Evolutionary conservation across 306 rosid genomes (phyloP).

Genomic region (Lablab purpureus): DNA sequence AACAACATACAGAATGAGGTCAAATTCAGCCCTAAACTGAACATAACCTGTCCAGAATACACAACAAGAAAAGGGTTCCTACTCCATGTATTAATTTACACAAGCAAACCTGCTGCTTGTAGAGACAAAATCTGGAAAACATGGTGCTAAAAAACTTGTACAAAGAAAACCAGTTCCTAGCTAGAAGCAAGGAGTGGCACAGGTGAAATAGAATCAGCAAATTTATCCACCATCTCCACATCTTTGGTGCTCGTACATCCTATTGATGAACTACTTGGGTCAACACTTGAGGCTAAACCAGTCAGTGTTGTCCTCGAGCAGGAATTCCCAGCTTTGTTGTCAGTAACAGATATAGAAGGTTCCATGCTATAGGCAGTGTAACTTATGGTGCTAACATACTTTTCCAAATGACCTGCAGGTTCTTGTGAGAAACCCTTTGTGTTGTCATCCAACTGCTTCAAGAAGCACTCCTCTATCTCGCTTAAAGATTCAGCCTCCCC

Average conservation of each 20-base stretch:
- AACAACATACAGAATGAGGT: slow-evolving; percentile 44
- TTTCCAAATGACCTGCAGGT: slow-evolving; percentile 37
- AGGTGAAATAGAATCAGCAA: slow-evolving; percentile 44
- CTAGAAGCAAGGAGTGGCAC: slow-evolving; percentile 52
- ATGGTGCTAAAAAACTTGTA: slow-evolving; percentile 31
- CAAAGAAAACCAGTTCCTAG: slow-evolving; percentile 37
- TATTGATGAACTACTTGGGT: slow-evolving; percentile 50
- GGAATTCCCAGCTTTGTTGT: slow-evolving; percentile 56
- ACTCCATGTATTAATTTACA: slow-evolving; percentile 57
- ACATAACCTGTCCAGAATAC: slow-evolving; percentile 52
- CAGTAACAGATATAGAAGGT: slow-evolving; percentile 52
- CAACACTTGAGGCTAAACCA: slow-evolving; percentile 46
- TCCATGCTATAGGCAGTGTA: slow-evolving; percentile 55
- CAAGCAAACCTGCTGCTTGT: slow-evolving; percentile 55
- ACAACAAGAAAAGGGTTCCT: slow-evolving; percentile 59
- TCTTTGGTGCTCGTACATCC: slow-evolving; percentile 50
- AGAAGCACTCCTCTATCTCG: slow-evolving; percentile 74
- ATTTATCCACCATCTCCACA: slow-evolving; percentile 58
- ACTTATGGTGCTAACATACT: slow-evolving; percentile 53
- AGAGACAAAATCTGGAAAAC: slow-evolving; percentile 53
- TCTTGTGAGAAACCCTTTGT: slow-evolving; percentile 53
- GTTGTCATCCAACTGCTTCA: slow-evolving; percentile 61
- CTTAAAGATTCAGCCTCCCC: slow-evolving; percentile 62
- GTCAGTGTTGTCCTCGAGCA: slow-evolving; percentile 44
- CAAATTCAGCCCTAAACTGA: slow-evolving; percentile 83